Evolutionary conservation across 768 basidiomycete genomes (phyloP).

Genomic region (Galerina sulciceps): DNA sequence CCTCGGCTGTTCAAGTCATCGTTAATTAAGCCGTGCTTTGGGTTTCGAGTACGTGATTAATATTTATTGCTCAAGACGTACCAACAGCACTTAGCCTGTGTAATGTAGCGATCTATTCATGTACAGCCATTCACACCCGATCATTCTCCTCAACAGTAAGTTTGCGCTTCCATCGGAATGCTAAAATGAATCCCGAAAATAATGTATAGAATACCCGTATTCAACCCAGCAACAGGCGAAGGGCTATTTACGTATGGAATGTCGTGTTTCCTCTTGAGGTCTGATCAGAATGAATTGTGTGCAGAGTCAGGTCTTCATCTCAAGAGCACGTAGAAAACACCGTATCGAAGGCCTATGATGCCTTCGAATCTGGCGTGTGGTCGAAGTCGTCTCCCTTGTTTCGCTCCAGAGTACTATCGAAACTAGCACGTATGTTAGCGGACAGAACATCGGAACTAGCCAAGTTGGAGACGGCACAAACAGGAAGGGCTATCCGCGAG

Average conservation of each 20-base stretch:
- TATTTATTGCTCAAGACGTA: not conserved
- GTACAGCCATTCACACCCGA: not conserved
- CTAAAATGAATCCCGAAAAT: not conserved
- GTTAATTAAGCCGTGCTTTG: not conserved
- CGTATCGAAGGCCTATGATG: conserved; percentile 57
- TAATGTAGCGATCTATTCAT: not conserved
- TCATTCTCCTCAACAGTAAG: conserved; percentile 25
- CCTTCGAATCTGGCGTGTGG: conserved; percentile 74
- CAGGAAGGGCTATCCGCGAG: conserved; percentile 81
- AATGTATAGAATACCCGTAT: conserved; percentile 51
- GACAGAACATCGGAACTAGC: conserved; percentile 62
- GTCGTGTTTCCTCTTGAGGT: not conserved
- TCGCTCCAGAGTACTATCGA: conserved; percentile 68
- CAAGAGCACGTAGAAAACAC: conserved; percentile 53
- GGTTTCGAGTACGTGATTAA: not conserved
- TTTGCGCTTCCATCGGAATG: not conserved
- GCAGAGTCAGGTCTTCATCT: conserved; percentile 60
- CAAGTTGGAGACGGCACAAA: conserved; percentile 72
- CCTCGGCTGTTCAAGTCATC: not conserved
- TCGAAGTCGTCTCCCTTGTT: conserved; percentile 59
- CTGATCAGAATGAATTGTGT: not conserved
- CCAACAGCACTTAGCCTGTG: no score
- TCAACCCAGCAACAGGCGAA: conserved; percentile 73
- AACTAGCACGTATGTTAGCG: conserved; percentile 67
- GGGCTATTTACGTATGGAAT: conserved; percentile 49